Base-by-base conservation (phyloP, 768 basidiomycete genomes). In the Chalciporus sphaerocephalus region DNA sequence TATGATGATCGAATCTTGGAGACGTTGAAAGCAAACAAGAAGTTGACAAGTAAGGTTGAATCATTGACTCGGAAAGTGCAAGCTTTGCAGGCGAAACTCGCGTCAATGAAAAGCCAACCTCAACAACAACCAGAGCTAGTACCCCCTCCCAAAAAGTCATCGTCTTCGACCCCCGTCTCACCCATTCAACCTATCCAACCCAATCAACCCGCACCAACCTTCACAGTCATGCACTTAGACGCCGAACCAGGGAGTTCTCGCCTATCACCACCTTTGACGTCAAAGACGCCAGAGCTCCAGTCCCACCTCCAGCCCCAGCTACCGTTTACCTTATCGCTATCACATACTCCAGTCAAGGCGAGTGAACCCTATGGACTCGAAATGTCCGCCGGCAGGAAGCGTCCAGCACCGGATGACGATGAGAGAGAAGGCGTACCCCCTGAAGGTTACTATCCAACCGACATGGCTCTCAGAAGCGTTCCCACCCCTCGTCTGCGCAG, bases 21-120 rank as follows among this genome's bases (percentile, higher is more conserved):
- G 88, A 78, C 87, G 61, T 61, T 87, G 51, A 90, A 88, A 64
- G 81, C 84, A 52, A 89, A 87, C 68, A 90, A 88, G 71, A 88
- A 85, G 54, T 71, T 91, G 20, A 69, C 69, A 3, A 69, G 67
- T 46, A 89, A 84, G 64, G 79, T 87, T 30, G 88, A 90, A 45
- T 70, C 76, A 9, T 69, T 91, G 22, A 81, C 76, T 43, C 78
- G 86, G 40, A 91, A 89, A 61, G 77, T 85, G 33, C 82, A 85
- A 52, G 79, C 73, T 42, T 62, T 89, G 50, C 86, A 91, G 60
- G 69, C 74, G 13, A 90, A 86, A 59, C 63, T 89, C 28, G 67
- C 74, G 2, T 75, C 74, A 3, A 69, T 75, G 37, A 81, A 81
- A 58, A 75, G 68, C 16, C 58, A 71, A 28, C 44, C 54, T 40